These are phyloP conservation scores for Talaromyces sp. DNA, from an alignment of 2,329 filamentous ascomycete species.

Conservation along the genomic window DNA sequence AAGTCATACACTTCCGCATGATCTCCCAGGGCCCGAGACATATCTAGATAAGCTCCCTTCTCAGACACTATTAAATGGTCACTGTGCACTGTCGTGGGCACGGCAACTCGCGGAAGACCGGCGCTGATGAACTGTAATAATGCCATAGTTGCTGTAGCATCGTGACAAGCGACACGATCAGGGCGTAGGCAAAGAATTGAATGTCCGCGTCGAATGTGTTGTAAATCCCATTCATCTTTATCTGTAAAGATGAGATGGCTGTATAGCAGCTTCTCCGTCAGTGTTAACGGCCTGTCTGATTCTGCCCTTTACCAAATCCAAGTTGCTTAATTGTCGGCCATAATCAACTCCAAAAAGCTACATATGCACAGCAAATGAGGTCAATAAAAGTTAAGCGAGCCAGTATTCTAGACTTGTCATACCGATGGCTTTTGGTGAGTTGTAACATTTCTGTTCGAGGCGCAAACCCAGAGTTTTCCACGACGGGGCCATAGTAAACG, in stretches of 20 bases:
- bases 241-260: conserved; percentile 97
- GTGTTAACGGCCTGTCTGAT: conserved; percentile 88
- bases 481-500: not conserved
- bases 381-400: too few relatives aligned
- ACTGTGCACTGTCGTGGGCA: conserved; percentile 93
- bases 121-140: conserved; percentile 99
- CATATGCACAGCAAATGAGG: not conserved
- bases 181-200: conserved; percentile 96
- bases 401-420: not conserved
- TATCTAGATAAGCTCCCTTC: conserved; percentile 85
- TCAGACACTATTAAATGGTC: conserved; percentile 99
- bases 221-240: conserved; percentile 62
- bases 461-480: not conserved
- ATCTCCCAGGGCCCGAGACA: conserved; percentile 80
- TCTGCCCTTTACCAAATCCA: conserved; percentile 80
- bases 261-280: conserved; percentile 97
- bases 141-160: conserved; percentile 98
- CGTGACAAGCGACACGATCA: conserved; percentile 97
- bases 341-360: not conserved
- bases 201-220: conserved; percentile 74
- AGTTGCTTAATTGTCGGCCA: conserved; percentile 48
- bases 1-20: conserved; percentile 99
- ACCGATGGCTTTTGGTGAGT: not conserved
- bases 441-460: not conserved
- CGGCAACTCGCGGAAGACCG: conserved; percentile 90